These are phyloP conservation scores for Populus nigra DNA, from an alignment of 345 rosid genomes.

Conservation along the genomic window DNA sequence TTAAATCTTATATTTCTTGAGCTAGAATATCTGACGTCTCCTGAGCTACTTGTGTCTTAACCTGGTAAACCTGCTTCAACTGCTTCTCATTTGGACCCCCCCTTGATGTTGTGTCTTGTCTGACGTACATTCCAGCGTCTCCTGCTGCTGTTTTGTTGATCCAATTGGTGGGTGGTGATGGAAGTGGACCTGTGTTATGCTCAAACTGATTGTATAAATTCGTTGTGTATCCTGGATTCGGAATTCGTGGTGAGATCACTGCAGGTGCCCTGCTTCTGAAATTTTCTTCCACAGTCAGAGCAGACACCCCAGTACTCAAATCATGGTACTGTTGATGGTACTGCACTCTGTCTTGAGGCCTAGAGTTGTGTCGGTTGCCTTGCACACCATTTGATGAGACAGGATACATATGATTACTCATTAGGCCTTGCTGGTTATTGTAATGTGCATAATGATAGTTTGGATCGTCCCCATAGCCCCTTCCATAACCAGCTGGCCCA, in stretches of 20 bases:
- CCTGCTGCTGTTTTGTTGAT: slow-evolving; percentile 34
- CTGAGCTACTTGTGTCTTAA: slow-evolving; percentile 37
- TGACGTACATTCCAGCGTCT: slow-evolving; percentile 29
- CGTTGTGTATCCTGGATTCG: slow-evolving; percentile 29
- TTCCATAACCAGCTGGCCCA: slow-evolving; percentile 54
- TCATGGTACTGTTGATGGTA: slow-evolving; percentile 48
- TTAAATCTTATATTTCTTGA: slow-evolving; percentile 1
- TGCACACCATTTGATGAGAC: slow-evolving; percentile 42
- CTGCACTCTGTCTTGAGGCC: slow-evolving; percentile 43
- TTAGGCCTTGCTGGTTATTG: slow-evolving; percentile 38
- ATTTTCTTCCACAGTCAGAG: slow-evolving; percentile 52
- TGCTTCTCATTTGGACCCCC: slow-evolving; percentile 50
- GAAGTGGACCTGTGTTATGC: slow-evolving; percentile 43
- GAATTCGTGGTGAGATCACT: slow-evolving; percentile 22
- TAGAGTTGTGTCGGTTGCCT: slow-evolving; percentile 40
- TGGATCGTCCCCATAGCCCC: slow-evolving; percentile 45
- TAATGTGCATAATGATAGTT: slow-evolving; percentile 44
- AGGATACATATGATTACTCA: slow-evolving; percentile 42
- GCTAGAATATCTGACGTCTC: slow-evolving; percentile 24
- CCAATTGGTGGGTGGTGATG: slow-evolving; percentile 73
- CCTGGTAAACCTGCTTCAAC: slow-evolving; percentile 56
- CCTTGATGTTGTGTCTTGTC: slow-evolving; percentile 37
- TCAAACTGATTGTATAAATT: slow-evolving; percentile 31
- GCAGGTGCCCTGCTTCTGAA: slow-evolving; percentile 32
- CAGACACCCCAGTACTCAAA: slow-evolving; percentile 47